Percentiles rank a stretch among this genome's conserved stretches.
Conservation (phyloP, 73 alveolate species). For the Effrenium voratum region DNA sequence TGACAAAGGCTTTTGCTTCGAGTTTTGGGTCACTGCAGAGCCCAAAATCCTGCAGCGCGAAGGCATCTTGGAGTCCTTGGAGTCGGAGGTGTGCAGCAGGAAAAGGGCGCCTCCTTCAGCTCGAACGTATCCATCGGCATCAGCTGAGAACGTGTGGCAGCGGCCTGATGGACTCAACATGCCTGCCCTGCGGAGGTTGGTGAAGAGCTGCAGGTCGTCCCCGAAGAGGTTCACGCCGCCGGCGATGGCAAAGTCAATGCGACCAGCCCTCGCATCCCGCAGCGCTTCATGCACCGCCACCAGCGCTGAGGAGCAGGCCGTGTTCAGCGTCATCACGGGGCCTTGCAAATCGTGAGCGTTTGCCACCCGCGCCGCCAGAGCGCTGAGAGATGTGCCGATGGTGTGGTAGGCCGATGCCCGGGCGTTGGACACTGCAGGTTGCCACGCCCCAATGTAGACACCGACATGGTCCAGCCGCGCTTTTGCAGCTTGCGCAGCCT, state of each 20-base stretch:
- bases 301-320: slow-evolving; percentile 69
- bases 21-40: slow-evolving; percentile 72
- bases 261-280: slow-evolving; percentile 16
- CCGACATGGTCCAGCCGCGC: background rate
- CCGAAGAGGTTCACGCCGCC: slow-evolving; percentile 67
- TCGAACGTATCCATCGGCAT: slow-evolving; percentile 51
- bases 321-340: slow-evolving; percentile 33
- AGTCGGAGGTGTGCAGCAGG: background rate
- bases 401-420: background rate
- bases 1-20: slow-evolving; percentile 43
- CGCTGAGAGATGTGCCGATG: background rate
- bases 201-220: slow-evolving; percentile 37
- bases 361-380: slow-evolving; percentile 20
- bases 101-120: slow-evolving; percentile 55
- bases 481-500: background rate
- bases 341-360: slow-evolving; percentile 40
- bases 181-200: slow-evolving; percentile 24
- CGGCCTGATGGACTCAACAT: slow-evolving; percentile 40
- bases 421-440: background rate
- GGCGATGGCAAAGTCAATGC: slow-evolving; percentile 15
- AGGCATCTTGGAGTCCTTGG: background rate
- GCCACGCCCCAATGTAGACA: slow-evolving; percentile 36
- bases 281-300: slow-evolving; percentile 43
- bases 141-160: slow-evolving; percentile 56
- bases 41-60: slow-evolving; percentile 15